Conservation (phyloP, 139 green algal genomes). For the Ettlia oleoabundans region DNA sequence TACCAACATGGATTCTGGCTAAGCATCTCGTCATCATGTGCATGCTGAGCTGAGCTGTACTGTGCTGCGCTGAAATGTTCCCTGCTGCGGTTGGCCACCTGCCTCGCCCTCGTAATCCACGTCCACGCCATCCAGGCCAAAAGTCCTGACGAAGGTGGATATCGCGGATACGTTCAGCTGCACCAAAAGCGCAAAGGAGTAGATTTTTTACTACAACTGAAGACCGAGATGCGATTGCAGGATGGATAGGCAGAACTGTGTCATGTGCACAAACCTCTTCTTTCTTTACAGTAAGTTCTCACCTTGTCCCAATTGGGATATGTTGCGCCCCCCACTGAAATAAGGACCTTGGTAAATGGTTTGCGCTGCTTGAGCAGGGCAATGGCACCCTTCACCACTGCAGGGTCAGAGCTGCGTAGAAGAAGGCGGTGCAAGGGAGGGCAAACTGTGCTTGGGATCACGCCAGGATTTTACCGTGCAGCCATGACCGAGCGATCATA, state of each 20-base stretch:
- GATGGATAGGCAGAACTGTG: not conserved
- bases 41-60: too few species aligned
- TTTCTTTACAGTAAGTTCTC: not conserved
- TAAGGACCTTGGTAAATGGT: slow-evolving; percentile 46
- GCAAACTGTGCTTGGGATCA: not conserved
- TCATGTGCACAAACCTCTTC: not conserved
- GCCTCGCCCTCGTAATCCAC: slow-evolving; percentile 36
- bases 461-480: not conserved
- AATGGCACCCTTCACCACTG: slow-evolving; percentile 43
- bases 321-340: slow-evolving; percentile 37
- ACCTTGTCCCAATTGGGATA: slow-evolving; percentile 41
- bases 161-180: slow-evolving; percentile 41
- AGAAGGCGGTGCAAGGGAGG: too few species aligned
- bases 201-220: too few species aligned
- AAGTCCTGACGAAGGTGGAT: slow-evolving; percentile 45
- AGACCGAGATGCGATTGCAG: too few species aligned
- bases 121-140: slow-evolving; percentile 51
- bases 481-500: not conserved
- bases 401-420: not conserved
- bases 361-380: slow-evolving; percentile 44
- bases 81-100: too few species aligned
- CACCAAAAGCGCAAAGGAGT: too few species aligned
- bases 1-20: too few species aligned
- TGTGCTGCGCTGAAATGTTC: too few species aligned
- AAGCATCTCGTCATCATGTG: too few species aligned